Base-by-base conservation (phyloP, 208 protist species). In the Trypanosoma boissoni region DNA sequence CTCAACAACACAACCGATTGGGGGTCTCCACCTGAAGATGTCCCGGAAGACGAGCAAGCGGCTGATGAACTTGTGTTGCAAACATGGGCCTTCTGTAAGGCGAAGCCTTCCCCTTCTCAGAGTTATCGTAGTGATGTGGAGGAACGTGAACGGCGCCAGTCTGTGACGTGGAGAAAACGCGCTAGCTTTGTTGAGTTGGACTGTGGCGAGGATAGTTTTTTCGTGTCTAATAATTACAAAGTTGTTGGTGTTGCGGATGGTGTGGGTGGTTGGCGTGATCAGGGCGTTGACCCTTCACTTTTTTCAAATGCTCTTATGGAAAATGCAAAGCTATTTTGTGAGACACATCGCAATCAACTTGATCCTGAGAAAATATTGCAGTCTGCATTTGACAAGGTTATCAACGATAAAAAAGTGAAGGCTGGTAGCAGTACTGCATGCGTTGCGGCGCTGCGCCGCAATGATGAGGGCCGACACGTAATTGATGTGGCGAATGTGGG, bases 181-280 rank as follows among this genome's bases (percentile, higher is more conserved):
- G 68, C 83, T 2, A 91, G 81, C 58, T 97, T 94, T 50, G 80
- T 95, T 44, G 92, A 93, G 69, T 74, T 96, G 14, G 86, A 97
- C 85, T 97, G 92, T 62, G 92, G 92, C 20, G 92, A 97, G 51
- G 92, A 97, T 68, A 93, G 83, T 62, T 97, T 97, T 76, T 95
- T 97, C 49, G 89, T 97, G 26, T 72, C 86, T 21, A 95, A 95
- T 72, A 94, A 78, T 37, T 92, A 94, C 72, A 92, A 88, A 68
- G 84, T 83, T 29, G 86, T 96, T 57, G 92, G 90, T 21, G 84
- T 97, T 28, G 90, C 92, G 3, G 93, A 97, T 62, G 93, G 93
- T 50, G 91, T 97, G 5, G 93, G 93, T 21, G 91, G 88, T 18
- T 97, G 93, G 91, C 72, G 79, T 20, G 70, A 79, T 49, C 68